These are phyloP conservation scores for Chaetomium olivaceum DNA, from an alignment of 2,329 filamentous ascomycete genomes.

Conservation along the genomic window DNA sequence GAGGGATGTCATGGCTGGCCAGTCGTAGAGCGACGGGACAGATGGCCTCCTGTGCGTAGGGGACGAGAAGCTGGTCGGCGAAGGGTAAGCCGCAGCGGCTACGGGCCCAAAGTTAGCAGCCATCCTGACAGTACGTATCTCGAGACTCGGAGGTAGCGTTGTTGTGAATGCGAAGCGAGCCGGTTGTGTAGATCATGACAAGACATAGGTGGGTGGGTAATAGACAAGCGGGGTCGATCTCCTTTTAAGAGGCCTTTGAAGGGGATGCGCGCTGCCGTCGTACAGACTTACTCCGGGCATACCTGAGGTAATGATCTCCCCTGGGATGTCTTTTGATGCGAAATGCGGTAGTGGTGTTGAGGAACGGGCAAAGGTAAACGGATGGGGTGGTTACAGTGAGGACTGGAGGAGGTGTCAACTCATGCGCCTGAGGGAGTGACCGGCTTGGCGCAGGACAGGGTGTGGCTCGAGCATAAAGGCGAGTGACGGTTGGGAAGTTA, in stretches of 20 bases:
- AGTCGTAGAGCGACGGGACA: conserved; percentile 39
- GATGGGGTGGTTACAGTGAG: conserved; percentile 12
- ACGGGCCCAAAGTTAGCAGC: conserved; percentile 41
- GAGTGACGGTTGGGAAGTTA: conserved; percentile 18
- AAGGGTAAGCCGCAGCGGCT: conserved; percentile 40
- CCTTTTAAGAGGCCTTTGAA: conserved; percentile 10
- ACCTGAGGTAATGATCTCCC: conserved; percentile 24
- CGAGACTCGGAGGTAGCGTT: background rate
- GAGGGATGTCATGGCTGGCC: conserved; percentile 47
- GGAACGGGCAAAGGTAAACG: background rate
- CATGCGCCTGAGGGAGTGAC: conserved; percentile 13
- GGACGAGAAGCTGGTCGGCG: conserved; percentile 40
- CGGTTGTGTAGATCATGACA: background rate
- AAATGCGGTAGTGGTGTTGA: conserved; percentile 12
- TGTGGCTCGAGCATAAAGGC: conserved; percentile 20
- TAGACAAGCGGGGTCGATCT: background rate
- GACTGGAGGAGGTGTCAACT: background rate
- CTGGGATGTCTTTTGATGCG: conserved; percentile 20
- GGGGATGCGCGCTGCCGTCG: background rate
- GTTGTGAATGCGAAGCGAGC: background rate
- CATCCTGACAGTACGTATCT: conserved; percentile 13
- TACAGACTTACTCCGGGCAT: conserved; percentile 11
- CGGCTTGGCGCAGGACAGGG: conserved; percentile 21
- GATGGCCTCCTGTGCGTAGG: conserved; percentile 38
- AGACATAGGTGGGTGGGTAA: background rate